Evolutionary conservation across 2,329 filamentous ascomycete genomes (phyloP).

Genomic region (Fusarium goolgardi): DNA sequence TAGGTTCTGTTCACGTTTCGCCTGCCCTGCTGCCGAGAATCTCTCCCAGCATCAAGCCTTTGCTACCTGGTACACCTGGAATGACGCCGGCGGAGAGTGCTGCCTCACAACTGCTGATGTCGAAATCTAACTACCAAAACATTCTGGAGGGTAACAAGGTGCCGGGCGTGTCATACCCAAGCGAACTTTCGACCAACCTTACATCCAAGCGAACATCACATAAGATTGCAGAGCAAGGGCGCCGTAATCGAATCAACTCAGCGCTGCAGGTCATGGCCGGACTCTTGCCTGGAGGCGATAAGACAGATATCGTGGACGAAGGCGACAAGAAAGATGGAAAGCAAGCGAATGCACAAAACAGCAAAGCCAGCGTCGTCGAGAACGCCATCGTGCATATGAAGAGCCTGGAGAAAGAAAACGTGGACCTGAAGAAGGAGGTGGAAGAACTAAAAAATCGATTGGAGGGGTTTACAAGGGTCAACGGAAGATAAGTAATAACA

Average conservation of each 20-base stretch:
- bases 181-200: constrained; percentile 89
- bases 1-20: constrained; percentile 80
- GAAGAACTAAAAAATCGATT: constrained; percentile 50
- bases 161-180: constrained; percentile 90
- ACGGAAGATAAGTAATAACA: constrained; percentile 23
- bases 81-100: constrained; percentile 67
- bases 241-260: constrained; percentile 93
- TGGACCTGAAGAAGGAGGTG: constrained; percentile 73
- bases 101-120: constrained; percentile 81
- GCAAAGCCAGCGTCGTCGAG: constrained; percentile 98
- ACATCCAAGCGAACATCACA: constrained; percentile 97
- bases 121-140: constrained; percentile 98
- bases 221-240: constrained; percentile 96
- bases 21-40: constrained; percentile 90
- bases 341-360: constrained; percentile 72
- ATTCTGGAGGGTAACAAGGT: constrained; percentile 93
- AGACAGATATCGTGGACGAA: constrained; percentile 55
- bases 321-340: constrained; percentile 62
- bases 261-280: constrained; percentile 91
- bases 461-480: constrained; percentile 43
- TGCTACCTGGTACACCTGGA: constrained; percentile 73
- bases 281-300: constrained; percentile 74
- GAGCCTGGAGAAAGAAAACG: constrained; percentile 79
- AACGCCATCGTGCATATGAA: constrained; percentile 96
- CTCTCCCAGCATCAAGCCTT: constrained; percentile 92